phyloP scores from a whole-genome alignment of 176 grass and related monocot species.

The Oryza coarctata region DNA sequence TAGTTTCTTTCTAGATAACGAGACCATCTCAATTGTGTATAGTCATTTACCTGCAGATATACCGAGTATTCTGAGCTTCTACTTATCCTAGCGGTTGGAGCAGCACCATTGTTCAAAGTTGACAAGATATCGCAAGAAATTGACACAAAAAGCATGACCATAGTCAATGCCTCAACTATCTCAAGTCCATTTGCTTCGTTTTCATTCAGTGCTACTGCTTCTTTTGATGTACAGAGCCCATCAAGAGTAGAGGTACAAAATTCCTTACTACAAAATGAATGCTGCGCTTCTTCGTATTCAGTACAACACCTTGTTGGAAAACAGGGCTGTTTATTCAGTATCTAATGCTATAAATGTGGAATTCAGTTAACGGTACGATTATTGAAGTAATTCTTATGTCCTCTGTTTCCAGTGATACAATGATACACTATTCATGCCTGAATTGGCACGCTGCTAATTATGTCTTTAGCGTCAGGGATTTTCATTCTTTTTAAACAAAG shows the following conservation, averaged over 20 bases:
- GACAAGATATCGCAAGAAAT: conserved; percentile 90
- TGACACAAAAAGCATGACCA: conserved; percentile 51
- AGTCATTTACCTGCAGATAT: conserved; percentile 56
- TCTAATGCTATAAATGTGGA: background rate
- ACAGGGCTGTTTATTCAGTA: background rate
- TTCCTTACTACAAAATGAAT: background rate
- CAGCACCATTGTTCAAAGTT: conserved; percentile 74
- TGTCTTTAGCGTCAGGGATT: background rate
- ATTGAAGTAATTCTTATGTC: background rate
- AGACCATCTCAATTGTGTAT: conserved; percentile 10
- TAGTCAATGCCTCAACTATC: conserved; percentile 78
- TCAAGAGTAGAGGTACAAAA: conserved; percentile 79
- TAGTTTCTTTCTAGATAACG: background rate
- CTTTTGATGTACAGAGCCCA: conserved; percentile 76
- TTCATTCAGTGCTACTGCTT: conserved; percentile 87
- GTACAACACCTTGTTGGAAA: background rate
- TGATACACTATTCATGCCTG: background rate
- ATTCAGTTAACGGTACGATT: background rate
- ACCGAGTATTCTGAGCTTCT: conserved; percentile 89
- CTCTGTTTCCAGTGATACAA: background rate
- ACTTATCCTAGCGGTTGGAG: conserved; percentile 74
- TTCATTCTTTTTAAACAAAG: background rate
- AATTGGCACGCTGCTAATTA: background rate
- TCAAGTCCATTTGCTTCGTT: conserved; percentile 69
- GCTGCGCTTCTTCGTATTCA: background rate